A percentile compares a stretch with the other conserved stretches of the same genome.
Evolutionary conservation across 2,329 filamentous ascomycete genomes (phyloP).

Genomic region (Fusarium euwallaceae): DNA sequence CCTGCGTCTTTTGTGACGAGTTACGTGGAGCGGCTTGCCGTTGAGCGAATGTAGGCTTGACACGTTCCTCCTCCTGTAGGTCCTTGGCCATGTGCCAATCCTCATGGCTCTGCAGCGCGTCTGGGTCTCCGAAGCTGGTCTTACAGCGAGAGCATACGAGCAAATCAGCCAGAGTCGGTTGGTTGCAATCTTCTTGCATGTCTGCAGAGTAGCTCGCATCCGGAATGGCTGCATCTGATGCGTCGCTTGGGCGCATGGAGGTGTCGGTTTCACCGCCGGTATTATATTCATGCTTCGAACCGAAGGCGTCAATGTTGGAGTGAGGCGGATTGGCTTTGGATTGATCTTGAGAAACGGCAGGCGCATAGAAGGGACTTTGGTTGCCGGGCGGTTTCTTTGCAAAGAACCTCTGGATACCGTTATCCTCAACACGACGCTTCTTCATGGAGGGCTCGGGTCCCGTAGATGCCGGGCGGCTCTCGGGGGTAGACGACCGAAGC

Average conservation of each 20-base stretch:
- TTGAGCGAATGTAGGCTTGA: constrained; percentile 59
- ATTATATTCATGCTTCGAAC: constrained; percentile 18
- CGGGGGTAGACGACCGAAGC: constrained; percentile 39
- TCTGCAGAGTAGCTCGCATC: constrained; percentile 24
- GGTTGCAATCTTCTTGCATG: constrained; percentile 34
- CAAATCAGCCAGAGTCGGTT: constrained; percentile 52
- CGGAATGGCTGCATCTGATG: constrained; percentile 24
- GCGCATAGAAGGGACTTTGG: constrained; percentile 41
- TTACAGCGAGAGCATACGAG: constrained; percentile 75
- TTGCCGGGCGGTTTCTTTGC: constrained; percentile 54
- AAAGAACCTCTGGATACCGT: constrained; percentile 71
- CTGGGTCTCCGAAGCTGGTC: constrained; percentile 67
- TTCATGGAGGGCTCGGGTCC: constrained; percentile 46
- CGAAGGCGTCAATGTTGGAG: constrained; percentile 24
- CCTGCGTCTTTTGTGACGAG: constrained; percentile 47
- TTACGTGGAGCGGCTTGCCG: constrained; percentile 51
- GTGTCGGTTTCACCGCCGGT: constrained; percentile 34
- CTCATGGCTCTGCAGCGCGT: constrained; percentile 79
- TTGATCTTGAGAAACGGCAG: constrained; percentile 7
- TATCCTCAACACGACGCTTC: constrained; percentile 56
- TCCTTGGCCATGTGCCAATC: constrained; percentile 97
- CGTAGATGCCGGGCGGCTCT: constrained; percentile 35
- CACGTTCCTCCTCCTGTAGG: constrained; percentile 76
- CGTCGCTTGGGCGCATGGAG: constrained; percentile 19
- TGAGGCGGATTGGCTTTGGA: constrained; percentile 7